phyloP scores from a whole-genome alignment of 129 eudicot genomes.

The Escallonia rubra region DNA sequence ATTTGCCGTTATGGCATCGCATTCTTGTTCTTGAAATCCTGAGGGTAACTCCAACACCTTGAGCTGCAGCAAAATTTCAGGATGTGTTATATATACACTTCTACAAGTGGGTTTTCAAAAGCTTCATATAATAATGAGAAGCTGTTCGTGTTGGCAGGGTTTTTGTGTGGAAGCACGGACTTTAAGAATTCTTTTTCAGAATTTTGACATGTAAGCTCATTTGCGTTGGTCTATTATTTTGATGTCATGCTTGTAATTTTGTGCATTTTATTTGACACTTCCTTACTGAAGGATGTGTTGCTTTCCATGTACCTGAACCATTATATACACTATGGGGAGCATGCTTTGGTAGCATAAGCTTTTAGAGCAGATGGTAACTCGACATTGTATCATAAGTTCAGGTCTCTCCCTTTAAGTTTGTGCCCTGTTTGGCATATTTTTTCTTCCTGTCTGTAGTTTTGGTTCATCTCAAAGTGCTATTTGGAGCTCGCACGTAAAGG shows the following conservation, averaged over 20 bases:
- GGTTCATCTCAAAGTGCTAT: too few relatives aligned
- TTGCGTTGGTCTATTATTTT: not conserved
- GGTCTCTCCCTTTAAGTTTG: too few relatives aligned
- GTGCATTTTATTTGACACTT: too few relatives aligned
- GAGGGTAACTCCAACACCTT: slow-evolving; percentile 57
- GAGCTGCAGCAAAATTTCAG: not conserved
- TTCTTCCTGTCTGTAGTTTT: too few relatives aligned
- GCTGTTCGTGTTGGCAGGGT: slow-evolving; percentile 59
- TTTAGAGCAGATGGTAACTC: too few relatives aligned
- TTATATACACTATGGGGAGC: too few relatives aligned
- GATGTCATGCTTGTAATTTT: not conserved
- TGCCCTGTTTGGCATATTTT: too few relatives aligned
- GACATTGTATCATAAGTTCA: too few relatives aligned
- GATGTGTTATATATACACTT: not conserved
- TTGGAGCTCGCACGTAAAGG: too few relatives aligned
- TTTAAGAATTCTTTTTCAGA: slow-evolving; percentile 79
- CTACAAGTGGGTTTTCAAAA: not conserved
- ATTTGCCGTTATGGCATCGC: slow-evolving; percentile 96
- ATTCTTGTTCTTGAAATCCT: slow-evolving; percentile 97
- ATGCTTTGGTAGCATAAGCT: too few relatives aligned
- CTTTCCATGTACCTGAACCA: not conserved
- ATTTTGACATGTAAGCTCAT: slow-evolving; percentile 85
- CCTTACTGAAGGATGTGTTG: not conserved
- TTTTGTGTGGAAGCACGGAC: slow-evolving; percentile 98
- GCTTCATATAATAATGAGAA: slow-evolving; percentile 15